Base-by-base conservation (phyloP, 305 asterid species). In the Fraxinus baroniana region DNA sequence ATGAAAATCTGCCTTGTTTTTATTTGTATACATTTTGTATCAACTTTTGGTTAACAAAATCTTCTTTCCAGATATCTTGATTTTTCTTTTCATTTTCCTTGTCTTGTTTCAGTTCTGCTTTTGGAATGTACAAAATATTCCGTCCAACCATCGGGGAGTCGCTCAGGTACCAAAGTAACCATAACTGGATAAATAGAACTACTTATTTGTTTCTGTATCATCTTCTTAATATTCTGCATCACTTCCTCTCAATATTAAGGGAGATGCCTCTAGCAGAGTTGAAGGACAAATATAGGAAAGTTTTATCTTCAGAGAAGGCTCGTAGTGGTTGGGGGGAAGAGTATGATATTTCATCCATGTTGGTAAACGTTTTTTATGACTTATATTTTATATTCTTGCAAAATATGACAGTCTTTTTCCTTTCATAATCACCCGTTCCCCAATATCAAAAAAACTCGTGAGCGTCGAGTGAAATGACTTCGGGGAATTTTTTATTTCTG, bases 101-200 rank as follows among this genome's bases (percentile, higher is more conserved):
- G 70, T 84, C 83, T 83, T 83, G 75, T 76, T 90, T 86, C 93
- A 96, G 99, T 80, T 87, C 91, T 87, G 90, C 89, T 83, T 89
- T 96, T 79, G 93, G 94, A 84, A 79, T 87, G 89, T 93, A 85
- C 91, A 93, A 93, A 90, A 88, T 96, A 84, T 91, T 71, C 84
- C 97, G 99, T 71, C 99, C 99, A 79, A 90, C 94, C 82, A 87
- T 89, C 46, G 98, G 98, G 86, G 99, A 94, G 87, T 92, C 97
- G 78, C 88, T 94, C 87, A 93, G 99, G 98, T 94, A 76, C 86
- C 70, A 77, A 78, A 82, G 24, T 72, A n/a, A 68, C 79, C 70
- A 57, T 73, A 33, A 71, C 17, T 35, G 66, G 64, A 84, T 82
- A 72, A 79, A 66, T 36, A 37, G 44, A 10, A 37, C 44, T 83